Percentiles rank a stretch among this genome's conserved stretches.
These are phyloP conservation scores for Salvia sclarea DNA, from an alignment of 305 asterid genomes.

Conservation along the genomic window DNA sequence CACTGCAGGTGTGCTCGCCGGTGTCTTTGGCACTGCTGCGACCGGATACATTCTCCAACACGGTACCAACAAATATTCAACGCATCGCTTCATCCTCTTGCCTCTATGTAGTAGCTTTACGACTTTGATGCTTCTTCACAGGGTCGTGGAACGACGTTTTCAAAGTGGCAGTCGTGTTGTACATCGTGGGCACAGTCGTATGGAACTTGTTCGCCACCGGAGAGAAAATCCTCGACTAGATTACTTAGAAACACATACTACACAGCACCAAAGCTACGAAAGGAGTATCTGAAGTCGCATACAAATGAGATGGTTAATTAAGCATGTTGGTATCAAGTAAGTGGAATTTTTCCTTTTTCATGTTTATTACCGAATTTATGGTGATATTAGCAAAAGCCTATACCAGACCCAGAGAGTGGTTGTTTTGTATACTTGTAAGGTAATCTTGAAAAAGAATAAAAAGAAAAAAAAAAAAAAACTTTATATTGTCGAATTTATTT, in stretches of 20 bases:
- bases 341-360: background rate
- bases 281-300: slow-evolving; percentile 8
- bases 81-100: background rate
- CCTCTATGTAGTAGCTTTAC: background rate
- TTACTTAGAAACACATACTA: slow-evolving; percentile 6
- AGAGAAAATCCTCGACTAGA: slow-evolving; percentile 77
- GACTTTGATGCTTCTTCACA: slow-evolving; percentile 33
- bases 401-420: slow-evolving; percentile 16
- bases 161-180: slow-evolving; percentile 80
- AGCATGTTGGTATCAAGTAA: slow-evolving; percentile 1
- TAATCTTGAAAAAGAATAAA: too few species aligned
- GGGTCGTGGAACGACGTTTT: slow-evolving; percentile 98
- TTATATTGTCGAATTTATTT: background rate
- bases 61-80: slow-evolving; percentile 50
- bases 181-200: slow-evolving; percentile 85
- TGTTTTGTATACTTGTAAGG: background rate
- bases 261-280: background rate
- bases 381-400: slow-evolving; percentile 3
- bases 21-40: slow-evolving; percentile 97
- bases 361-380: background rate
- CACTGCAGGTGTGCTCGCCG: slow-evolving; percentile 98
- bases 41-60: slow-evolving; percentile 97
- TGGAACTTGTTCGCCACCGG: slow-evolving; percentile 95
- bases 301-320: slow-evolving; percentile 19
- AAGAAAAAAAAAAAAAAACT: too few species aligned